Percentiles rank a stretch among this genome's conserved stretches.
phyloP scores from a whole-genome alignment of 2,329 filamentous ascomycete species.

The Epichloe brachyelytri region DNA sequence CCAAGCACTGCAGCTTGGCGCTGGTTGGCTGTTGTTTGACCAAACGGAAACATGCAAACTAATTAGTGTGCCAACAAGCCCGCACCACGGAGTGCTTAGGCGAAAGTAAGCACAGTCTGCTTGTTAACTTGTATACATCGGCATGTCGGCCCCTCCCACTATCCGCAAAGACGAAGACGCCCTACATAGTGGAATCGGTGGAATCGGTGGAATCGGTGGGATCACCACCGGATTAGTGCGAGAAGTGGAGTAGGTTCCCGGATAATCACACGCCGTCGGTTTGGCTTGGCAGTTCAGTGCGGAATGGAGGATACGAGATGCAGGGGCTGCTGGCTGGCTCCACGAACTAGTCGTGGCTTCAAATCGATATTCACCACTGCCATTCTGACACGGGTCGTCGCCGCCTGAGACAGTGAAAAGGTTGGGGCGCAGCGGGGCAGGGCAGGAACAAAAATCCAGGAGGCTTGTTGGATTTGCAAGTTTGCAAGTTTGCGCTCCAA shows the following conservation, averaged over 20 bases:
- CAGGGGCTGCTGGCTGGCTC: background rate
- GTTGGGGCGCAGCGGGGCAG: too few relatives aligned
- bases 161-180: too few relatives aligned
- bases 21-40: background rate
- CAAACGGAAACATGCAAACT: background rate
- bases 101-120: too few relatives aligned
- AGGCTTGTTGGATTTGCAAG: too few relatives aligned
- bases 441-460: too few relatives aligned
- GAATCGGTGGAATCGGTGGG: too few relatives aligned
- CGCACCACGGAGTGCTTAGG: too few relatives aligned
- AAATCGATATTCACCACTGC: background rate
- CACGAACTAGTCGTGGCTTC: background rate
- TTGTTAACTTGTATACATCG: background rate
- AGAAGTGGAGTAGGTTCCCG: background rate
- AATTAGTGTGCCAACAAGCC: too few relatives aligned
- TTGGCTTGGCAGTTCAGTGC: background rate
- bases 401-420: background rate
- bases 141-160: background rate
- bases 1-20: background rate
- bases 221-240: background rate
- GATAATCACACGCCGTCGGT: background rate
- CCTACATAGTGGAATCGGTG: too few relatives aligned
- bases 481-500: too few relatives aligned
- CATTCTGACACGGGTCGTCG: too few relatives aligned
- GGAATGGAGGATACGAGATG: background rate